These are phyloP conservation scores for Micractinium sp. DNA, from an alignment of 139 green algal genomes.

Conservation along the genomic window DNA sequence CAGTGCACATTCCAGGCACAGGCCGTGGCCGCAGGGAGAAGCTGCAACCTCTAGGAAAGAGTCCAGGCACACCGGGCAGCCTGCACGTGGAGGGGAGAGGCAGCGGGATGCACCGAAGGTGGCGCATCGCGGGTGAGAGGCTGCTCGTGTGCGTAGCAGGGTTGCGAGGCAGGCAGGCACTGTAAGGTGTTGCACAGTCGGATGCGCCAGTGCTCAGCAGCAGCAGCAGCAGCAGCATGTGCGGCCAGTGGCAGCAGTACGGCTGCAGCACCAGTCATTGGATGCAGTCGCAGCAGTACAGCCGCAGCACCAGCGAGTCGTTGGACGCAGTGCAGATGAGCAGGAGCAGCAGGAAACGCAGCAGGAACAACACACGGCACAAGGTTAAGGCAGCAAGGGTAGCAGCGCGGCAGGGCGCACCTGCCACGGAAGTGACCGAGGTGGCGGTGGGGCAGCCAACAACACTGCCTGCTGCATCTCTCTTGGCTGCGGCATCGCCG, in stretches of 20 bases:
- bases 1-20: conserved; percentile 31
- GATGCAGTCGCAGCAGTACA: too few relatives aligned
- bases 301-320: too few relatives aligned
- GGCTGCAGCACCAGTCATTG: too few relatives aligned
- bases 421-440: conserved; percentile 14
- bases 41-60: background rate
- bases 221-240: background rate
- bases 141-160: background rate
- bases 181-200: too few relatives aligned
- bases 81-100: background rate
- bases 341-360: background rate
- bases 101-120: background rate
- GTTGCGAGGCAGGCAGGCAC: background rate
- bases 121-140: too few relatives aligned
- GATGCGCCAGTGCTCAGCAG: background rate
- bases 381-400: too few relatives aligned
- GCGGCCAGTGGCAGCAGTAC: too few relatives aligned
- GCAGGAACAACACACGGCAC: background rate
- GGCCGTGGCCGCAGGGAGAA: conserved; percentile 1
- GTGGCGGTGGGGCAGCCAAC: background rate
- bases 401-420: background rate
- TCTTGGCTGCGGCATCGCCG: background rate
- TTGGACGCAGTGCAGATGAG: too few relatives aligned
- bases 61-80: conserved; percentile 25
- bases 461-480: background rate